Conservation (phyloP, 108 stramenopile species). For the Skeletonema costatum region DNA sequence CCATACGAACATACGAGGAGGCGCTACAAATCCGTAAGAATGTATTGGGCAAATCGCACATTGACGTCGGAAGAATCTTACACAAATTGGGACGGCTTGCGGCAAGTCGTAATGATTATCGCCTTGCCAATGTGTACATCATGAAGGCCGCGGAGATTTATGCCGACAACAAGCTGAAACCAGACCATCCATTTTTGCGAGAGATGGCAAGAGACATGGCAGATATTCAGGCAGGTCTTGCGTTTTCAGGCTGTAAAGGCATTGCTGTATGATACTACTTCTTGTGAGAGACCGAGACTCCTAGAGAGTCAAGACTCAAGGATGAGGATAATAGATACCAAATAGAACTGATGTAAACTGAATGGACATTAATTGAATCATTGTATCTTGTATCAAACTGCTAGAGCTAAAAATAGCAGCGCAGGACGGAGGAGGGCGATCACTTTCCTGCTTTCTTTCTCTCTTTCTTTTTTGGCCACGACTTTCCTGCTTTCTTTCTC, state of each 20-base stretch:
- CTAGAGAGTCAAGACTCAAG: background rate
- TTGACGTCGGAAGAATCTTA: conserved; percentile 76
- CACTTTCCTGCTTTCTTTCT: too few species aligned
- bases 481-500: too few species aligned
- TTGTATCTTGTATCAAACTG: too few species aligned
- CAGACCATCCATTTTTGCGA: conserved; percentile 73
- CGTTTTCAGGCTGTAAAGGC: conserved; percentile 18
- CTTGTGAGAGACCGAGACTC: too few species aligned
- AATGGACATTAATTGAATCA: background rate
- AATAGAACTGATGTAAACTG: background rate
- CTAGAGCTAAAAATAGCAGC: too few species aligned
- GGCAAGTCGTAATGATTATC: conserved; percentile 52
- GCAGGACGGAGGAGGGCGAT: too few species aligned
- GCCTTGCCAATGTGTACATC: conserved; percentile 57
- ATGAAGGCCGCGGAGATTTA: conserved; percentile 70
- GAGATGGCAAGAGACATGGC: conserved; percentile 78
- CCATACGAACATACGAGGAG: conserved; percentile 73
- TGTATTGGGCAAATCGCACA: conserved; percentile 55
- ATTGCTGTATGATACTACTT: background rate
- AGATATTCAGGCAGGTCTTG: conserved; percentile 80
- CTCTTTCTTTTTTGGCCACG: too few species aligned
- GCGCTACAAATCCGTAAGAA: conserved; percentile 63
- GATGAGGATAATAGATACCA: background rate
- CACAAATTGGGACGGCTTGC: conserved; percentile 84
- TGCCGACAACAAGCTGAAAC: conserved; percentile 61